Evolutionary conservation across 495 filamentous ascomycete species (phyloP).

Genomic region (Lophium mytilinum): DNA sequence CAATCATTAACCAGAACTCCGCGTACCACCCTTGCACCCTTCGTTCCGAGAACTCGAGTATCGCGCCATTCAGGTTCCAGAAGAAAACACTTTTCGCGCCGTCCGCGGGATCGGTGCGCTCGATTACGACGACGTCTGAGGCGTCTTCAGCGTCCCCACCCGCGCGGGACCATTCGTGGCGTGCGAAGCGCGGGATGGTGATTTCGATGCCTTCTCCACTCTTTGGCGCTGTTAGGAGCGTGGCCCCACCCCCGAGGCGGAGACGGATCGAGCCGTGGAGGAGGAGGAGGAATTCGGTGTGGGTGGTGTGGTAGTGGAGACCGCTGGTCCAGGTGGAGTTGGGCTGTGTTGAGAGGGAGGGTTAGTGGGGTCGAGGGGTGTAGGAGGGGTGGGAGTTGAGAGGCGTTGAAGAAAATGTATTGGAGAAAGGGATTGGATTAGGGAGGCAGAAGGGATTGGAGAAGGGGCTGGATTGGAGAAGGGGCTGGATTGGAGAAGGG

Average conservation of each 20-base stretch:
- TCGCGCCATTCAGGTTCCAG: slow-evolving; percentile 31
- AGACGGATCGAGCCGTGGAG: slow-evolving; percentile 25
- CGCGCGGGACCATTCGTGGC: slow-evolving; percentile 4
- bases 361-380: slow-evolving; percentile 23
- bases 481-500: neutral
- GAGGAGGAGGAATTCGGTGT: slow-evolving; percentile 33
- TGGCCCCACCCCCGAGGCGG: slow-evolving; percentile 3
- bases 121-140: slow-evolving; percentile 28
- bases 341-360: slow-evolving; percentile 11
- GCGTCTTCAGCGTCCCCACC: slow-evolving; percentile 6
- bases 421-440: too few species aligned
- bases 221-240: neutral
- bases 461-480: neutral
- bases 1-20: neutral
- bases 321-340: slow-evolving; percentile 32
- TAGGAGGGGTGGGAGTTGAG: too few species aligned
- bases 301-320: slow-evolving; percentile 31
- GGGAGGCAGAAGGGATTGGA: too few species aligned
- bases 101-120: slow-evolving; percentile 31
- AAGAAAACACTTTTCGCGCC: slow-evolving; percentile 33
- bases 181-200: neutral
- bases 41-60: neutral
- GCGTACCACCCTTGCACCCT: neutral
- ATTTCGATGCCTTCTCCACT: neutral
- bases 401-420: too few species aligned